Percentiles rank a stretch among this genome's conserved stretches.
Evolutionary conservation across 176 grass and related monocot species (phyloP).

Genomic region (Tuctoria greenei): DNA sequence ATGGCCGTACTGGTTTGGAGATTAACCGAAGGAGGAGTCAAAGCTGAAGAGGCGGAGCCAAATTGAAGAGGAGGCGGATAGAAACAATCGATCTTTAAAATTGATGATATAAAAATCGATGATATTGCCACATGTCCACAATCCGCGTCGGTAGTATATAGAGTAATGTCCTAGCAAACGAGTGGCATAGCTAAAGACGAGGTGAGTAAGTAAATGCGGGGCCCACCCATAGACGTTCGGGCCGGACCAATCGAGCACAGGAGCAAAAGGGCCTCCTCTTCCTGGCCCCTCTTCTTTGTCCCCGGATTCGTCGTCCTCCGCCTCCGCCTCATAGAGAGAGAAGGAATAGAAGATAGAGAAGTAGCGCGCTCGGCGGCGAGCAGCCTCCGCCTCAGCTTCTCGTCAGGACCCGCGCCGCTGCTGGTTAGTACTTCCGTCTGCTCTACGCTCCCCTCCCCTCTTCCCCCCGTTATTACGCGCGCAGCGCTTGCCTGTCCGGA

Average conservation of each 20-base stretch:
- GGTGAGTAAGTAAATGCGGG: too few species aligned
- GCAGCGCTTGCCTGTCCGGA: neutral
- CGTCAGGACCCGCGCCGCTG: neutral
- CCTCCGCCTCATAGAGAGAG: neutral
- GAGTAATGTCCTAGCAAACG: too few species aligned
- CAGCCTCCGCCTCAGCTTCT: neutral
- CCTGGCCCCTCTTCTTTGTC: too few species aligned
- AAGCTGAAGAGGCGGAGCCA: too few species aligned
- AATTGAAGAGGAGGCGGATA: too few species aligned
- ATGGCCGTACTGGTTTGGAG: too few species aligned
- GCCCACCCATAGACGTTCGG: neutral
- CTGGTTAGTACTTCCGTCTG: neutral
- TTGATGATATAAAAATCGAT: too few species aligned
- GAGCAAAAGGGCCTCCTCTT: neutral
- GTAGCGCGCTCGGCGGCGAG: neutral
- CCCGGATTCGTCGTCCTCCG: neutral
- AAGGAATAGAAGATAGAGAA: neutral
- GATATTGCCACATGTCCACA: too few species aligned
- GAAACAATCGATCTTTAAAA: too few species aligned
- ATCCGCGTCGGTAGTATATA: too few species aligned
- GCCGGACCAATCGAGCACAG: conserved; percentile 10
- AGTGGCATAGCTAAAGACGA: too few species aligned
- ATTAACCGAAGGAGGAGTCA: too few species aligned
- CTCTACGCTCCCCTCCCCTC: neutral
- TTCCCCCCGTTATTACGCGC: neutral